phyloP scores from a whole-genome alignment of 495 filamentous ascomycete genomes.

The Neurospora intermedia region DNA sequence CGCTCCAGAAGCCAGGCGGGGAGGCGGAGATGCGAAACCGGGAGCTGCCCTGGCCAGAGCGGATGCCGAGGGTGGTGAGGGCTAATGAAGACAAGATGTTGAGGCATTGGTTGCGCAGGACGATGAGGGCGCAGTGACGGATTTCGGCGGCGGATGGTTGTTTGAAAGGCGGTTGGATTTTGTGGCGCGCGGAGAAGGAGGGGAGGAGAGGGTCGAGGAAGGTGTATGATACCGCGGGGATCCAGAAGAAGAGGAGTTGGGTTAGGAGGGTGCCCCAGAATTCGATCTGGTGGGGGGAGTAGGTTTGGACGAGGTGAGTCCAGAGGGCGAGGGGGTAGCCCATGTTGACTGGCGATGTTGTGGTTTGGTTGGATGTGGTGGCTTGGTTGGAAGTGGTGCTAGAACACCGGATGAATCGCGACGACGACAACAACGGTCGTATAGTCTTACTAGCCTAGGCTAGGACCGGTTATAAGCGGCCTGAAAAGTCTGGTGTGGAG shows the following conservation, averaged over 20 bases:
- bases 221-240: constrained; percentile 35
- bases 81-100: constrained; percentile 27
- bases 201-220: constrained; percentile 34
- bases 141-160: constrained; percentile 39
- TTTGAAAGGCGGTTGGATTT: constrained; percentile 42
- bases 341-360: background rate
- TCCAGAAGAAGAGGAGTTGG: constrained; percentile 42
- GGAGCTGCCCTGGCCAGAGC: constrained; percentile 15
- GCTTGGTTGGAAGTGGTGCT: background rate
- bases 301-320: constrained; percentile 10
- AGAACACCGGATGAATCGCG: background rate
- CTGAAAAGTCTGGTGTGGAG: background rate
- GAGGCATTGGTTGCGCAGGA: constrained; percentile 37
- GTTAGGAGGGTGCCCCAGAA: constrained; percentile 35
- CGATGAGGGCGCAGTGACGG: constrained; percentile 33
- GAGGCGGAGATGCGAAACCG: constrained; percentile 24
- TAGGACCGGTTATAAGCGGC: background rate
- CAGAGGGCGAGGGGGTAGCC: constrained; percentile 4
- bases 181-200: constrained; percentile 40
- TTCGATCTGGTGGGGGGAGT: constrained; percentile 18
- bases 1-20: constrained; percentile 18
- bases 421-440: background rate
- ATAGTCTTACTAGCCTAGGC: background rate
- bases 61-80: constrained; percentile 13
- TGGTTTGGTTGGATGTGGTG: background rate